Base-by-base conservation (phyloP, 78 protist genomes). In the Guillardia theta region DNA sequence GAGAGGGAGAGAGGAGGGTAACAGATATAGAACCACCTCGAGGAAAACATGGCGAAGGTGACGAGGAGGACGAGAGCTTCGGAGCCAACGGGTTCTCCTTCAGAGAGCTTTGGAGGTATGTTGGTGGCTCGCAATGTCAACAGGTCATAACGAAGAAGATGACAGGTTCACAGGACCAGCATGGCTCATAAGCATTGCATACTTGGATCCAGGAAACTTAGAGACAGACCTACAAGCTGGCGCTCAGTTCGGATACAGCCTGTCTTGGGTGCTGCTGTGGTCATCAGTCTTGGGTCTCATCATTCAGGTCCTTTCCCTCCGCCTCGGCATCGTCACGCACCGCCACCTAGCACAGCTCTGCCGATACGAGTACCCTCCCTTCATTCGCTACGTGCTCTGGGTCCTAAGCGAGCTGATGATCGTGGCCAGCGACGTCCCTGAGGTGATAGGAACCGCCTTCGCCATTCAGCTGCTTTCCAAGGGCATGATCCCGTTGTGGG, bases 351-450 rank as follows among this genome's bases (percentile, higher is more conserved):
- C 92, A 21, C 33, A 44, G 39, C 44, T 9, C 24, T 96, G 97
- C 58, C 37, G 97, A 33, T 93, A 96, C 1, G 80, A 94, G 88
- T 97, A 97, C 90, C 96, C 97, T 21, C 53, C n/a, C 21, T 33
- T 43, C 45, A 88, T 95, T 4, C 88, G 97, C 37, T 48, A 92
- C 22, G 0, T 41, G 1, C 94, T 97, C 37, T 97, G 98, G 98
- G 12, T 96, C 50, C 92, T 97, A 95, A 95, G 95, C 33, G 98
- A 97, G 95, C 39, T 96, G 1, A 97, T 98, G 5, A 97, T 97
- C 78, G 96, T 96, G 15, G 98, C 96, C n/a, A 64, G 92, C 5
- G 87, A 70, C 6, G 83, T 70, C 46, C 83, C 83, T 4, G 83
- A 70, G 6, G 77, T 37, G 43, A 93, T 97, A 0, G 98, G 98